These are phyloP conservation scores for Musa acuminata DNA, from an alignment of 176 grass and related monocot genomes.

Conservation along the genomic window DNA sequence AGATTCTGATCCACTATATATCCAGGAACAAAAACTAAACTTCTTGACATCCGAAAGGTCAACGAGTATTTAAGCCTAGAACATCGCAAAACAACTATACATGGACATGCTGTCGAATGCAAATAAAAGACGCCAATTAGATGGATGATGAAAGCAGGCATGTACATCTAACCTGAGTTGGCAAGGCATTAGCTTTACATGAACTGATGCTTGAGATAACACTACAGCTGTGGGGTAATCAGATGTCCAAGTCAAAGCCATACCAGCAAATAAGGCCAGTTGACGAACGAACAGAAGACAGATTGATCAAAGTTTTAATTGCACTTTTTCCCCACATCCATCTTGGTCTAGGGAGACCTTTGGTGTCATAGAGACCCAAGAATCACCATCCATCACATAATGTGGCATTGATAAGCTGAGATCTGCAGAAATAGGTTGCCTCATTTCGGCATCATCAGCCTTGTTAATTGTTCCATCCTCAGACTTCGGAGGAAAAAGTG, in stretches of 20 bases:
- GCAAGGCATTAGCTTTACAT: no score
- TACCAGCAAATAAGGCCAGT: background rate
- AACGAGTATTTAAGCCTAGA: no score
- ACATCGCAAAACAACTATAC: no score
- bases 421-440: slow-evolving; percentile 1
- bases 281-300: no score
- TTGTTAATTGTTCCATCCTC: background rate
- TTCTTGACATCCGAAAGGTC: no score
- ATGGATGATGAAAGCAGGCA: no score
- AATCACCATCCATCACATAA: slow-evolving; percentile 1
- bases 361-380: background rate
- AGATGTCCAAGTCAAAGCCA: background rate
- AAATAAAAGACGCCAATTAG: no score
- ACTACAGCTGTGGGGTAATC: background rate
- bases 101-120: no score
- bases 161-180: no score
- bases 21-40: no score
- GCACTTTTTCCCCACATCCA: background rate
- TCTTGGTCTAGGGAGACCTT: background rate
- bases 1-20: no score
- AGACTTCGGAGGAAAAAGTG: background rate
- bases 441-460: background rate
- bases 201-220: no score
- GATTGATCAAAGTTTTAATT: background rate
- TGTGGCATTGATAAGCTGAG: background rate